Base-by-base conservation (phyloP, 768 basidiomycete genomes). In the Nidula microcarpa region DNA sequence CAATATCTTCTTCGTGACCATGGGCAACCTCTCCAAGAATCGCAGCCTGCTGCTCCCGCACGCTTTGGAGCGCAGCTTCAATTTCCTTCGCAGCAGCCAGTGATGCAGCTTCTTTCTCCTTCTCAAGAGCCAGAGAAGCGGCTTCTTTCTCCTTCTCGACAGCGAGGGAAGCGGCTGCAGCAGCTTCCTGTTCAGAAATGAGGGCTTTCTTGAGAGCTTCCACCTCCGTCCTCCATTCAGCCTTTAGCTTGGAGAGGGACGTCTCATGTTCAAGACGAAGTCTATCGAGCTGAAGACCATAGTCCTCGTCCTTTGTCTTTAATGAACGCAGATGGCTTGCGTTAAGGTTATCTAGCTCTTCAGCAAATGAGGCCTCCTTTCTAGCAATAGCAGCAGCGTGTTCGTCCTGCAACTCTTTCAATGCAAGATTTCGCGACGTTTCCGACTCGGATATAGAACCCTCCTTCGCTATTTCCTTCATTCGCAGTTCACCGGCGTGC, bases 391-490 rank as follows among this genome's bases (percentile, higher is more conserved):
- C 84, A 9, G 83, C 76, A 0, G 79, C 71, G 58, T 93, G 88
- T 60, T 89, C 89, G 14, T 87, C 84, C 61, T 87, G 87, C 30
- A 94, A 75, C 32, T 78, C 79, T 50, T 83, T 72, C 51, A 95
- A 66, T 23, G 83, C 82, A 7, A 76, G 54, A 43, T 79, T 78
- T 52, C 83, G 84, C 41, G 86, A 76, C 10, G 86, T 84, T 65
- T 91, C 76, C 4, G 89, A 89, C 62, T 89, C 88, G 6, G 86
- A 80, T 30, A 93, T 70, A 2, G 83, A 81, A 33, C 89, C 90
- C 57, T 91, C 82, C 18, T 82, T 81, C 23, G 87, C 75, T 54
- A 91, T 86, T 66, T 94, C 89, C 1, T 79, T 74, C 76, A 89
- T 82, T 47, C 86, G 81, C 35, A 93, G 69, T 60, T 85, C 85